Conservation (phyloP, 345 rosid species). For the Garcia nutans region DNA sequence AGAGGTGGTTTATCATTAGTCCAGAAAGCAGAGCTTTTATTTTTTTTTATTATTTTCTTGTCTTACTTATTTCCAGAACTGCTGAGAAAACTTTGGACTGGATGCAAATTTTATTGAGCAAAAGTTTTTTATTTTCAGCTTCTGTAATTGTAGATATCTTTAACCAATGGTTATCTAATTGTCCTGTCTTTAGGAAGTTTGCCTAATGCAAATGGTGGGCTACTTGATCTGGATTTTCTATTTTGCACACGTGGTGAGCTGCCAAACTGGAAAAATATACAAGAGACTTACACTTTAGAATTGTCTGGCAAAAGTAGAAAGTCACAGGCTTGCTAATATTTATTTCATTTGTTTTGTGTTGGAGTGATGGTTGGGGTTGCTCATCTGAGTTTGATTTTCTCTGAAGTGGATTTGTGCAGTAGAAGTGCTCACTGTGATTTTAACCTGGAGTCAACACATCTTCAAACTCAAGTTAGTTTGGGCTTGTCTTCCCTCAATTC, state of each 20-base stretch:
- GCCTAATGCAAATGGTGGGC: background rate
- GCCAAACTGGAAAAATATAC: background rate
- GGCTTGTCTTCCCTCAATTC: background rate
- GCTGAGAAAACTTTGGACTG: background rate
- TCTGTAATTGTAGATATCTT: background rate
- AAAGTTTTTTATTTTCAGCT: background rate
- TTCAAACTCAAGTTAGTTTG: background rate
- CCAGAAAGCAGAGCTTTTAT: background rate
- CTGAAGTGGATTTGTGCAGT: background rate
- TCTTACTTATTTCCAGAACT: background rate
- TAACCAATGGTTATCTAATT: background rate
- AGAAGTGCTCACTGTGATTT: background rate
- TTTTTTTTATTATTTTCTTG: background rate
- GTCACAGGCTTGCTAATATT: background rate
- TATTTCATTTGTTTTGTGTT: background rate
- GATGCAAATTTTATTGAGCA: background rate
- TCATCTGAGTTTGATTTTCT: background rate
- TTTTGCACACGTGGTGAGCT: background rate
- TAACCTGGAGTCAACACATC: background rate
- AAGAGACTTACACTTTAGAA: background rate
- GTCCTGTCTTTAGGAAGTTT: background rate
- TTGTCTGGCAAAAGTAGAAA: background rate
- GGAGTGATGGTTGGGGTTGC: background rate
- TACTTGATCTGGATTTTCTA: background rate
- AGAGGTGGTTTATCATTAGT: background rate